These are phyloP conservation scores for Onygena corvina DNA, from an alignment of 2,329 filamentous ascomycete genomes.

Conservation along the genomic window DNA sequence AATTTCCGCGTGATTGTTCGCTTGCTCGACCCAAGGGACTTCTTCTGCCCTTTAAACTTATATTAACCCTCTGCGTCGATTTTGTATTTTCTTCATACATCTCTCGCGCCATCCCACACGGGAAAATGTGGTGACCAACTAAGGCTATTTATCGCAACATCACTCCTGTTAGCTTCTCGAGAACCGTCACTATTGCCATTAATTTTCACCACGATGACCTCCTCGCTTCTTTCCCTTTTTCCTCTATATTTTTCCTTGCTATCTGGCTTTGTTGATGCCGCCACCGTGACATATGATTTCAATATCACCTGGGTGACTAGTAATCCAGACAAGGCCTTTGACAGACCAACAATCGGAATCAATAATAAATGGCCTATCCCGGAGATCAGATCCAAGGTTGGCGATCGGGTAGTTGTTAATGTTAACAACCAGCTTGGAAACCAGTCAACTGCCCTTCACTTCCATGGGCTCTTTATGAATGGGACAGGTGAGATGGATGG, in stretches of 20 bases:
- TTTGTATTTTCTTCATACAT: no score
- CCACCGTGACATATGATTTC: conserved; percentile 12
- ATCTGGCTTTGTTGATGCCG: conserved; percentile 2
- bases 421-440: conserved; percentile 10
- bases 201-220: no score
- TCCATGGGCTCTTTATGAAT: conserved; percentile 59
- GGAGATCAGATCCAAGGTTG: conserved; percentile 9
- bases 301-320: conserved; percentile 11
- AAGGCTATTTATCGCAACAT: no score
- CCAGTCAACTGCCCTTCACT: conserved; percentile 29
- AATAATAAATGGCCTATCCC: conserved; percentile 12
- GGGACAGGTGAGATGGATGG: conserved; percentile 25
- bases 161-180: no score
- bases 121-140: no score
- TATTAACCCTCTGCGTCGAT: no score
- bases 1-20: neutral
- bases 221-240: neutral
- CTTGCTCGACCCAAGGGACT: neutral
- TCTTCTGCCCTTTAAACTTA: neutral
- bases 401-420: conserved; percentile 9
- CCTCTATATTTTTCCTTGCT: conserved; percentile 6
- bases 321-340: conserved; percentile 10
- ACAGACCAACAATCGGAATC: conserved; percentile 12
- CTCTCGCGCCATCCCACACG: no score
- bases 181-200: no score